Conservation (phyloP, 257 asterid genomes). For the Fraxinus excelsior region DNA sequence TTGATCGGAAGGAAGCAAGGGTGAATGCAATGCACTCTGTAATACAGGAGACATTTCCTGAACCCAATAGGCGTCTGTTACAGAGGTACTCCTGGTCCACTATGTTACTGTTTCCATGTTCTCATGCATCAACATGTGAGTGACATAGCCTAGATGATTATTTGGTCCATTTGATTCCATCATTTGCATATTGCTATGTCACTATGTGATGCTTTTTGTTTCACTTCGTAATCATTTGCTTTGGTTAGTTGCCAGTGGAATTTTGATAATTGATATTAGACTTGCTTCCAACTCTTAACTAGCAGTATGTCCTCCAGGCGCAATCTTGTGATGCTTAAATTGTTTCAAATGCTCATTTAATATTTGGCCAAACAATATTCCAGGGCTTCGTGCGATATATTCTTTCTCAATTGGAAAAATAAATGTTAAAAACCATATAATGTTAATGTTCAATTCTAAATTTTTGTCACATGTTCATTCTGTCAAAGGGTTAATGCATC, state of each 20-base stretch:
- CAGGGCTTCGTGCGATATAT: neutral
- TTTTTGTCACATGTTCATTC: neutral
- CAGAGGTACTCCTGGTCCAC: conserved; percentile 62
- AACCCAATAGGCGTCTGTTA: conserved; percentile 86
- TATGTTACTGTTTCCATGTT: conserved; percentile 22
- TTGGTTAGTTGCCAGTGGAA: conserved; percentile 12
- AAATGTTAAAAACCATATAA: neutral
- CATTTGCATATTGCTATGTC: conserved; percentile 13
- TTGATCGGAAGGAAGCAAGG: conserved; percentile 80
- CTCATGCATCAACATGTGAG: neutral
- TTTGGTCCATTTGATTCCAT: conserved; percentile 12
- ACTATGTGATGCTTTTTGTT: neutral
- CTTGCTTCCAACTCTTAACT: neutral
- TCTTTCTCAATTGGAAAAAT: neutral
- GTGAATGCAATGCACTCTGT: conserved; percentile 78
- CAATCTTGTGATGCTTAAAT: conserved; percentile 12
- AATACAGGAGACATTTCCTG: conserved; percentile 86
- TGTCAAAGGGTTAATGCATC: neutral
- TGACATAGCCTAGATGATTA: conserved; percentile 2
- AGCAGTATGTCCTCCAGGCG: neutral
- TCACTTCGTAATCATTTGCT: conserved; percentile 8
- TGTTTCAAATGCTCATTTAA: conserved; percentile 2
- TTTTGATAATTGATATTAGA: neutral
- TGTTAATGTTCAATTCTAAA: neutral
- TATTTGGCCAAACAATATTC: conserved; percentile 11